Conservation (phyloP, 106 monocot genomes). For the Gastrodia elata region DNA sequence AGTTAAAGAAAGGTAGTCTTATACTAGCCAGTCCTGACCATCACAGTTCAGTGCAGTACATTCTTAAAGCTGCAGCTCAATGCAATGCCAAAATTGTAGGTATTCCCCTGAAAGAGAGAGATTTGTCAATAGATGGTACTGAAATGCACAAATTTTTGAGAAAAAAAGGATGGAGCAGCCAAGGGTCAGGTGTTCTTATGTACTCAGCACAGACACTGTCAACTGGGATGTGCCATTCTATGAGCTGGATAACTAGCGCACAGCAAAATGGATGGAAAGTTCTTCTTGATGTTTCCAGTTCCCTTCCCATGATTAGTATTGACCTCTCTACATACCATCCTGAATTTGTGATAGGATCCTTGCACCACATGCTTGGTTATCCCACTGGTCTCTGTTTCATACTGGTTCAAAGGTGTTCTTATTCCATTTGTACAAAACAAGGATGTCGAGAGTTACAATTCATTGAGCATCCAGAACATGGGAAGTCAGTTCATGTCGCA, state of each 20-base stretch:
- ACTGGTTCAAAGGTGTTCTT: conserved; percentile 17
- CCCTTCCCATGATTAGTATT: conserved; percentile 17
- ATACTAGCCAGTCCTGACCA: conserved; percentile 17
- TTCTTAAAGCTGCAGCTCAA: background rate
- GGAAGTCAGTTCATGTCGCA: conserved; percentile 18
- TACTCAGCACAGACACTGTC: conserved; percentile 17
- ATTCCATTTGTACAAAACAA: conserved; percentile 13
- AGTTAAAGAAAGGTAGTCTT: conserved; percentile 15
- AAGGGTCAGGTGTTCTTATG: conserved; percentile 20
- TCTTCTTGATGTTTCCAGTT: conserved; percentile 30
- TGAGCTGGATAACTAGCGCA: conserved; percentile 18
- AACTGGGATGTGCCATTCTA: conserved; percentile 20
- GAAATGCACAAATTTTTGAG: conserved; percentile 20
- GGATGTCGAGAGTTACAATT: conserved; percentile 9
- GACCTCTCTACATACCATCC: conserved; percentile 29
- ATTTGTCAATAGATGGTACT: conserved; percentile 12
- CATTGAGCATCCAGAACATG: conserved; percentile 10
- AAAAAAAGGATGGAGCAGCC: conserved; percentile 11
- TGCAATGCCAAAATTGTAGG: conserved; percentile 2
- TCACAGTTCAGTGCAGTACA: conserved; percentile 3
- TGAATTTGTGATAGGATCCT: conserved; percentile 30
- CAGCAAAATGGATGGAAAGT: conserved; percentile 31
- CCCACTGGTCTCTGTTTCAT: conserved; percentile 19
- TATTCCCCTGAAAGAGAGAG: conserved; percentile 16
- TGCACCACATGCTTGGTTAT: conserved; percentile 28